Base-by-base conservation (phyloP, 768 basidiomycete genomes). In the Lenzites betulinus region DNA sequence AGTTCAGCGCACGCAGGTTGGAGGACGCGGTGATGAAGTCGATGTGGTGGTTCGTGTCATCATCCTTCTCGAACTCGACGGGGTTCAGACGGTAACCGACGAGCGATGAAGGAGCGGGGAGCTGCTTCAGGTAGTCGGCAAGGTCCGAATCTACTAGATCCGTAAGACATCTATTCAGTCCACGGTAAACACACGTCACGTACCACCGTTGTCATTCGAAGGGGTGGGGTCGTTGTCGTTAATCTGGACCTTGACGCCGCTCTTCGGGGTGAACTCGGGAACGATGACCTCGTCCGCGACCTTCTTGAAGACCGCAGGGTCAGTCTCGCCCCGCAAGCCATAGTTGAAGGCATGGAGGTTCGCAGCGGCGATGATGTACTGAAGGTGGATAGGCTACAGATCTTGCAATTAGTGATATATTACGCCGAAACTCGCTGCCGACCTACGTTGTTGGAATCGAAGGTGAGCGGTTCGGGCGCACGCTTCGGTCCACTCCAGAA, bases 401-500 rank as follows among this genome's bases (percentile, higher is more conserved):
- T 46, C 7, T 36, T 41, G 46, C 42, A 35, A 60, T 16, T 53
- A 70, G 44, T 66, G 44, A 58, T 33, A 64, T 20, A n/a, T 35
- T 8, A n/a, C 2, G 3, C 18, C 11, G 57, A 22, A 55, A 58
- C 20, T 16, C 23, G 25, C 28, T 12, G 26, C 30, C n/a, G 7
- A 77, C 91, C 74, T 70, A 98, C 96, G 69, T 98, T 88, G 65
- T 81, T 88, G 11, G 92, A 84, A 75, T 95, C 81, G 76, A 98
- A 99, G 6, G 79, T 79, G 64, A 99, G 78, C 26, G 96, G 81
- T 50, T 98, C 94, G 13, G 97, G 97, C 7, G 95, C 96, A 61
- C 97, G 86, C 80, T 99, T 99, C 2, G 97, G 97, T 20, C 95
- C 94, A 67, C 93, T 95, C 97, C 97, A 99, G 83, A 99, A 99